Conservation (phyloP, 768 basidiomycete genomes). For the Macrolepiota fuliginosa region DNA sequence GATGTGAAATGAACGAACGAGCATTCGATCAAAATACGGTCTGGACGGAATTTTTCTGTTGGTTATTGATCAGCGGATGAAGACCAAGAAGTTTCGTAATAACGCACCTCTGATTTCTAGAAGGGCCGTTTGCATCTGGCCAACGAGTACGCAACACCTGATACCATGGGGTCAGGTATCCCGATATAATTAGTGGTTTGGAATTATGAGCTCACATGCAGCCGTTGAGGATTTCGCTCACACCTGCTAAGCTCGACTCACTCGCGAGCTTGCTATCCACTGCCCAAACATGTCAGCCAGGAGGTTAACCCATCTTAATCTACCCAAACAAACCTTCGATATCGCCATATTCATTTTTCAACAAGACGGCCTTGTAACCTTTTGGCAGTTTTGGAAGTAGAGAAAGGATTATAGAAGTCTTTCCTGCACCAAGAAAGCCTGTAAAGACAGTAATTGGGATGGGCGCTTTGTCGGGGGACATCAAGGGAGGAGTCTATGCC, state of each 20-base stretch:
- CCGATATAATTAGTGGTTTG: not conserved
- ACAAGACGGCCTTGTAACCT: constrained; percentile 84
- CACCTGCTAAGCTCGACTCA: constrained; percentile 79
- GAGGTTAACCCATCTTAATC: not conserved
- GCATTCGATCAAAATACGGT: constrained; percentile 94
- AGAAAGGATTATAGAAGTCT: constrained; percentile 79
- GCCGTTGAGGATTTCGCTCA: constrained; percentile 94
- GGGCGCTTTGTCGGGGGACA: constrained; percentile 14
- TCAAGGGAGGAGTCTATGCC: not conserved
- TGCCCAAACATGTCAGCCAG: constrained; percentile 20
- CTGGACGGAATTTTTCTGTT: constrained; percentile 77
- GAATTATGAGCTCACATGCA: constrained; percentile 65
- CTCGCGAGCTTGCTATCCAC: constrained; percentile 91
- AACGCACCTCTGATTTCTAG: constrained; percentile 76
- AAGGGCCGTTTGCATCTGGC: constrained; percentile 90
- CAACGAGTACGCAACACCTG: constrained; percentile 93
- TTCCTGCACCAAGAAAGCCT: constrained; percentile 86
- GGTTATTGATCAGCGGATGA: not conserved
- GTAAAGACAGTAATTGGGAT: constrained; percentile 95
- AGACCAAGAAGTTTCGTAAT: not conserved
- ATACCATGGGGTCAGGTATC: not conserved
- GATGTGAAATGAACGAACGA: constrained; percentile 52
- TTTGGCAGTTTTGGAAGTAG: constrained; percentile 78
- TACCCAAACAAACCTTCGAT: constrained; percentile 62
- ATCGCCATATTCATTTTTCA: constrained; percentile 98